Evolutionary conservation across 371 early-diverging fungal genomes (phyloP).

Genomic region (Mucor mucedo): DNA sequence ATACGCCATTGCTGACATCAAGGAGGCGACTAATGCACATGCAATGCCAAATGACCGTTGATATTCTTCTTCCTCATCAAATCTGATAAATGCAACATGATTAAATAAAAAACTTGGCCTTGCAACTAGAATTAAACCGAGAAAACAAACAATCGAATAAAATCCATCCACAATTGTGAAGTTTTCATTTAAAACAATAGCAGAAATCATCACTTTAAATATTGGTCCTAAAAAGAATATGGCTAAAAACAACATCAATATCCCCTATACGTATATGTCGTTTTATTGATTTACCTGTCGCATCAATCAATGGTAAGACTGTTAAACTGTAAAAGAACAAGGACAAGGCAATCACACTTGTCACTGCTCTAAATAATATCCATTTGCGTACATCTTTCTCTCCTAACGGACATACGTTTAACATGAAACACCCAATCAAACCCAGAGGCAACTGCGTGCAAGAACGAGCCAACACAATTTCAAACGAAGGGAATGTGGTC

Average conservation of each 20-base stretch:
- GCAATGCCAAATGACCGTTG: slow-evolving; percentile 34
- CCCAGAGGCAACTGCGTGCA: slow-evolving; percentile 66
- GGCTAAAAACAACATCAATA: slow-evolving; percentile 27
- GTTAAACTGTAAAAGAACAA: slow-evolving; percentile 73
- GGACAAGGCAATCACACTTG: slow-evolving; percentile 69
- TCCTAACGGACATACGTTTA: slow-evolving; percentile 63
- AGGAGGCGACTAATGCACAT: slow-evolving; percentile 61
- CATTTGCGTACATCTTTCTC: slow-evolving; percentile 51
- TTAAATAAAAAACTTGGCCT: slow-evolving; percentile 66
- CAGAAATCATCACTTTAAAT: slow-evolving; percentile 73
- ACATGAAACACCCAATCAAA: slow-evolving; percentile 52
- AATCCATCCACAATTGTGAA: slow-evolving; percentile 61
- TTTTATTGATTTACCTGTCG: slow-evolving; percentile 54
- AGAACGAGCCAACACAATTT: slow-evolving; percentile 75
- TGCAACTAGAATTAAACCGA: slow-evolving; percentile 68
- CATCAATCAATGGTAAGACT: slow-evolving; percentile 74
- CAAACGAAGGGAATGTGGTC: slow-evolving; percentile 58
- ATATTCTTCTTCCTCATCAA: slow-evolving; percentile 10
- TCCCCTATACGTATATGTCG: neutral
- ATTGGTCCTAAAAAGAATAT: slow-evolving; percentile 79
- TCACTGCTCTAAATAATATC: slow-evolving; percentile 65
- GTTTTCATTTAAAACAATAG: slow-evolving; percentile 61
- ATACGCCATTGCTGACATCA: slow-evolving; percentile 69
- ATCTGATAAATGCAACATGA: neutral
- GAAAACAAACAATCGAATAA: slow-evolving; percentile 58